These are phyloP conservation scores for Heimioporus sp. DNA, from an alignment of 768 basidiomycete genomes.

Conservation along the genomic window DNA sequence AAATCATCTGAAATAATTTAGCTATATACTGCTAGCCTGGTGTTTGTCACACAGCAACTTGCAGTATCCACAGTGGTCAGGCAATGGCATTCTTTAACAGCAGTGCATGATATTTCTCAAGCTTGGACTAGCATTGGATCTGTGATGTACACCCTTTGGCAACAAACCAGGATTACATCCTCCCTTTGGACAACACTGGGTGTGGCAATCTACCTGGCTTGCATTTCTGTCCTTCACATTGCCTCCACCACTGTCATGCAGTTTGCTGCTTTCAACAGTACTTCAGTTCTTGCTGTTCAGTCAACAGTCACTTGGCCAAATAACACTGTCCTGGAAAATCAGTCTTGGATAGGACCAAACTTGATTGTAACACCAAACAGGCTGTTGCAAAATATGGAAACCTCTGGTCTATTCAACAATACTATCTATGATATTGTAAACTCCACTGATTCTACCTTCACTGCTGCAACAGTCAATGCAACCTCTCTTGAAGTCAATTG, in stretches of 20 bases:
- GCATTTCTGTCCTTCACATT: slow-evolving; percentile 18
- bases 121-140: slow-evolving; percentile 26
- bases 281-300: not conserved
- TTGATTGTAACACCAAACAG: not conserved
- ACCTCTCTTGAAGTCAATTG: slow-evolving; percentile 7
- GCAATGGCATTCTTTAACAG: slow-evolving; percentile 12
- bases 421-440: slow-evolving; percentile 10
- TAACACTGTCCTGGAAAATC: not conserved
- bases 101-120: slow-evolving; percentile 14
- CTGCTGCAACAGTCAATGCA: slow-evolving; percentile 11
- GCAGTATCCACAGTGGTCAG: slow-evolving; percentile 2
- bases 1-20: not conserved
- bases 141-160: slow-evolving; percentile 13
- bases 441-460: not conserved
- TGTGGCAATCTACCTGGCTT: slow-evolving; percentile 15
- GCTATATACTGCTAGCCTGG: slow-evolving; percentile 17
- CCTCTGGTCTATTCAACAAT: slow-evolving; percentile 9
- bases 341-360: no score
- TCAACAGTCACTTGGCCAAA: slow-evolving; percentile 9
- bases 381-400: not conserved
- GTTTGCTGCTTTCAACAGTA: slow-evolving; percentile 11
- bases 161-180: slow-evolving; percentile 10
- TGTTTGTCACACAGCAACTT: slow-evolving; percentile 19
- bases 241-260: slow-evolving; percentile 21
- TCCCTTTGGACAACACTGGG: slow-evolving; percentile 12